Percentiles rank a stretch among this genome's conserved stretches.
phyloP scores from a whole-genome alignment of 148 eudicot genomes.

The Mesembryanthemum crystallinum region DNA sequence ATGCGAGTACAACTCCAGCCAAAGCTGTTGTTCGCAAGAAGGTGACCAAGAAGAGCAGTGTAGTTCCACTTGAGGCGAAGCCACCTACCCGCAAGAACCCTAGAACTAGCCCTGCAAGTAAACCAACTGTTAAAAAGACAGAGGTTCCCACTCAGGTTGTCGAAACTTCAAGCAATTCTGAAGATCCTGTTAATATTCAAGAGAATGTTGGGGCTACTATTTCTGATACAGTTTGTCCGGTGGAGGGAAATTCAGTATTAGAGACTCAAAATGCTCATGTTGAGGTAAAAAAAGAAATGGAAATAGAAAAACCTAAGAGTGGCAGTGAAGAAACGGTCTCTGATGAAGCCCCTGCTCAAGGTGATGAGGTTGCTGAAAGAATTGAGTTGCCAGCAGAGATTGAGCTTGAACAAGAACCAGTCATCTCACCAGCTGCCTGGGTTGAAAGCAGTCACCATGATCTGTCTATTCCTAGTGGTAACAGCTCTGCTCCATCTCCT shows the following conservation, averaged over 20 bases:
- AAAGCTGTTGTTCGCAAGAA: constrained; percentile 64
- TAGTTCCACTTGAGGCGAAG: constrained; percentile 90
- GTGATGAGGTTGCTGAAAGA: constrained; percentile 32
- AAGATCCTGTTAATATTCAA: constrained; percentile 30
- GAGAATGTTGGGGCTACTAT: constrained; percentile 31
- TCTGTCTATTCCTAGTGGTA: constrained; percentile 31
- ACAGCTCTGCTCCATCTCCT: constrained; percentile 34
- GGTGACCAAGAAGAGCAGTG: constrained; percentile 86
- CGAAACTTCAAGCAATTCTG: constrained; percentile 36
- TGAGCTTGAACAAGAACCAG: constrained; percentile 52
- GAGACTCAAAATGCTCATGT: constrained; percentile 27
- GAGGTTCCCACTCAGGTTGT: constrained; percentile 38
- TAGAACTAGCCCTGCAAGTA: constrained; percentile 35
- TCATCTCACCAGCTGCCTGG: constrained; percentile 86
- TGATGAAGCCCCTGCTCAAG: constrained; percentile 22
- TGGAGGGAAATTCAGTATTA: constrained; percentile 26
- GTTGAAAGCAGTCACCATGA: constrained; percentile 66
- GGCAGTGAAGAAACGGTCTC: constrained; percentile 28
- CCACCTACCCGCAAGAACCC: constrained; percentile 69
- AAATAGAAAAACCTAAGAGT: constrained; percentile 22
- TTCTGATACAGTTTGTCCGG: constrained; percentile 34
- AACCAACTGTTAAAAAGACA: constrained; percentile 38
- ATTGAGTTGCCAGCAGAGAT: constrained; percentile 31
- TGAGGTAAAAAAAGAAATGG: constrained; percentile 31
- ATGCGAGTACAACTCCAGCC: constrained; percentile 34